Evolutionary conservation across 2,329 filamentous ascomycete genomes (phyloP).

Genomic region (Aspergillus sclerotialis): DNA sequence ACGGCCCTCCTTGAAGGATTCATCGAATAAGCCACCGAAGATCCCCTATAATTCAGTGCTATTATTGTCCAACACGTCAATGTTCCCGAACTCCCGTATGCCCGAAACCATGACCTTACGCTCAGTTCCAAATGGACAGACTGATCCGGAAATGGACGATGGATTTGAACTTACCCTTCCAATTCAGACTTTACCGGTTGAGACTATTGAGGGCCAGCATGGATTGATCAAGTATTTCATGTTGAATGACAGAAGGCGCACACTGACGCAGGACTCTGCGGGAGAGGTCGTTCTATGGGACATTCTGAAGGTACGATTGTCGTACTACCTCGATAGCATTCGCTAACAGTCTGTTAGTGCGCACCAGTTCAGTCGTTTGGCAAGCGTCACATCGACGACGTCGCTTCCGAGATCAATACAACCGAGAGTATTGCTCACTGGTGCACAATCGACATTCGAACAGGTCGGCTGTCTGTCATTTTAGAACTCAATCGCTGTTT

Average conservation of each 20-base stretch:
- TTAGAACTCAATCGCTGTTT: slow-evolving; percentile 95
- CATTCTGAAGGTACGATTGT: slow-evolving; percentile 62
- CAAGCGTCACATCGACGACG: slow-evolving; percentile 87
- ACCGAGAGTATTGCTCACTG: slow-evolving; percentile 85
- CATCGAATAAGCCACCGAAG: slow-evolving; percentile 38
- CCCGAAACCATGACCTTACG: slow-evolving; percentile 50
- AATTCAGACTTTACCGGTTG: slow-evolving; percentile 61
- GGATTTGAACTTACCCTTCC: slow-evolving; percentile 51
- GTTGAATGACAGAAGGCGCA: slow-evolving; percentile 81
- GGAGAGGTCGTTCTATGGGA: slow-evolving; percentile 96
- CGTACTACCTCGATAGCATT: not conserved
- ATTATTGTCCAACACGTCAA: slow-evolving; percentile 74
- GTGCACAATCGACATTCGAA: slow-evolving; percentile 92
- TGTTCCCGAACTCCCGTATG: slow-evolving; percentile 57
- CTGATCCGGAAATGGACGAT: slow-evolving; percentile 48
- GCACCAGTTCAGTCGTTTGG: slow-evolving; percentile 85
- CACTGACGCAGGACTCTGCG: slow-evolving; percentile 86
- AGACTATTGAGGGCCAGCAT: slow-evolving; percentile 90
- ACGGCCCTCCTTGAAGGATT: too few species aligned
- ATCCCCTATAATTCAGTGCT: slow-evolving; percentile 74
- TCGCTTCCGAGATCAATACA: slow-evolving; percentile 79
- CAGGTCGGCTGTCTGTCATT: slow-evolving; percentile 82
- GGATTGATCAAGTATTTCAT: slow-evolving; percentile 89
- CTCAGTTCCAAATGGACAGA: slow-evolving; percentile 43
- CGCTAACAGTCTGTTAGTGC: slow-evolving; percentile 51